Percentiles rank a stretch among this genome's conserved stretches.
Evolutionary conservation across 768 basidiomycete species (phyloP).

Genomic region (Stropharia rugosoannulata): DNA sequence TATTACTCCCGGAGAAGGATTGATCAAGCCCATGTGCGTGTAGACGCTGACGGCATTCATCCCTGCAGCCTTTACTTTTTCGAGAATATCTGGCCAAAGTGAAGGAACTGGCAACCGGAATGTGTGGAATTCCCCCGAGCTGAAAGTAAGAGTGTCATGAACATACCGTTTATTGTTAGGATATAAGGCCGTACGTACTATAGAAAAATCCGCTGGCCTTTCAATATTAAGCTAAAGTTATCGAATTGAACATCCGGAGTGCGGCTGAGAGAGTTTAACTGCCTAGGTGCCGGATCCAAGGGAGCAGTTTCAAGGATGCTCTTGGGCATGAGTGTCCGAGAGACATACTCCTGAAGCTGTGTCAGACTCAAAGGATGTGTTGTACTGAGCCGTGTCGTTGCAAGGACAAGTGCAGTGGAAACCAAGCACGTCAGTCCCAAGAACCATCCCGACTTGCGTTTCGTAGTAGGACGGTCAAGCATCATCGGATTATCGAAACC

Average conservation of each 20-base stretch:
- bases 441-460: slow-evolving; percentile 25
- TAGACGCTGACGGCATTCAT: slow-evolving; percentile 80
- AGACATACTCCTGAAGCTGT: slow-evolving; percentile 12
- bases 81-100: slow-evolving; percentile 80
- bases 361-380: slow-evolving; percentile 9
- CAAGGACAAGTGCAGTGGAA: slow-evolving; percentile 23
- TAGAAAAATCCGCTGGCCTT: slow-evolving; percentile 69
- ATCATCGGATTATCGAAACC: slow-evolving; percentile 17
- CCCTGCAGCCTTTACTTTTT: slow-evolving; percentile 80
- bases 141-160: slow-evolving; percentile 21
- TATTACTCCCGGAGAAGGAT: slow-evolving; percentile 71
- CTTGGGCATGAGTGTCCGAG: slow-evolving; percentile 6
- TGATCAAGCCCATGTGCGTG: slow-evolving; percentile 75
- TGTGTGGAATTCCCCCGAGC: slow-evolving; percentile 85
- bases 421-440: slow-evolving; percentile 26
- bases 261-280: slow-evolving; percentile 13
- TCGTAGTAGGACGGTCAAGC: slow-evolving; percentile 6
- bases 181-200: slow-evolving; percentile 46
- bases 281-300: slow-evolving; percentile 1
- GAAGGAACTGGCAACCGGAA: slow-evolving; percentile 79
- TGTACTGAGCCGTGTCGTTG: slow-evolving; percentile 15
- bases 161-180: not conserved
- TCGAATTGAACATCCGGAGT: slow-evolving; percentile 52
- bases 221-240: slow-evolving; percentile 68
- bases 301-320: not conserved